Evolutionary conservation across 2,329 filamentous ascomycete genomes (phyloP).

Genomic region (Colletotrichum tanaceti): DNA sequence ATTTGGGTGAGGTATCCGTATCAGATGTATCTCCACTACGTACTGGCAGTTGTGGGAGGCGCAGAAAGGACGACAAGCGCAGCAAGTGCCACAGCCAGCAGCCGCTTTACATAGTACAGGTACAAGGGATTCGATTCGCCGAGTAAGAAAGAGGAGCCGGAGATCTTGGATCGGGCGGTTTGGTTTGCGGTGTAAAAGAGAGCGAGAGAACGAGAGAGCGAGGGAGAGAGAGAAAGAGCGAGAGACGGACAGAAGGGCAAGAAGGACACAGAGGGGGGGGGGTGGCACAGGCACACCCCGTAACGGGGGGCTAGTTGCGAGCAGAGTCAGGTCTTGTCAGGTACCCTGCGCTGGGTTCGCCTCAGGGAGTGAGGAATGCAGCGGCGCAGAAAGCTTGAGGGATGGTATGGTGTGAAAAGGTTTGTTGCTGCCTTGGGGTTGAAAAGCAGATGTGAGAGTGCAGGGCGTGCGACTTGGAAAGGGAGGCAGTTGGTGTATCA

Average conservation of each 20-base stretch:
- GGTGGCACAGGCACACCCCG: constrained; percentile 26
- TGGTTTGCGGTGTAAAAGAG: neutral
- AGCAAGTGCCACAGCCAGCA: constrained; percentile 20
- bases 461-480: neutral
- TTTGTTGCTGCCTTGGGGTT: constrained; percentile 1
- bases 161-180: constrained; percentile 13
- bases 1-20: constrained; percentile 32
- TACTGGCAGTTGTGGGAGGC: no score
- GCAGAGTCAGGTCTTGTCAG: constrained; percentile 40
- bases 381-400: constrained; percentile 33
- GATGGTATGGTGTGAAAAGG: constrained; percentile 11
- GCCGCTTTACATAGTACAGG: no score
- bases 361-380: constrained; percentile 30
- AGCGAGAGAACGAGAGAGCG: neutral
- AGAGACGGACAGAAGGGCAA: neutral
- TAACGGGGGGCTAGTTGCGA: constrained; percentile 40
- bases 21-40: constrained; percentile 21
- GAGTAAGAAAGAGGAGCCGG: constrained; percentile 4
- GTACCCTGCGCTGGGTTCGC: constrained; percentile 38
- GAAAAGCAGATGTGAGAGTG: neutral
- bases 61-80: neutral
- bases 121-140: neutral
- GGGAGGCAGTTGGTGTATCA: neutral
- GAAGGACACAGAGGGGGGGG: constrained; percentile 30
- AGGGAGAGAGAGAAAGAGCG: constrained; percentile 1